phyloP scores from a whole-genome alignment of 257 asterid species.

The Gentiana macrophylla region DNA sequence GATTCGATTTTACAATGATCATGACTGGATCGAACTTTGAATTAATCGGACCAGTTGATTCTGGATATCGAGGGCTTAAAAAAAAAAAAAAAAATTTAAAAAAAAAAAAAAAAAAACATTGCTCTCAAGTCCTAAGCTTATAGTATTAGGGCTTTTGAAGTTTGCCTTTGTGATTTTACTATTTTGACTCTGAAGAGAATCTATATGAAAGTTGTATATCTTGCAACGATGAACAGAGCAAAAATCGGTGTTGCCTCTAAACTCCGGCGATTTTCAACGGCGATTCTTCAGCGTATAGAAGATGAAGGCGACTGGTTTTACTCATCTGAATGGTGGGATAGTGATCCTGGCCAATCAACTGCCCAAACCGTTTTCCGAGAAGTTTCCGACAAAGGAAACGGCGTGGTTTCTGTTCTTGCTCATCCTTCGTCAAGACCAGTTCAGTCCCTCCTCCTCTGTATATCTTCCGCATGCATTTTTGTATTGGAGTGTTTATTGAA shows the following conservation, averaged over 20 bases:
- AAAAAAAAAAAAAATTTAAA: too few species aligned
- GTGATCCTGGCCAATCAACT: conserved; percentile 7
- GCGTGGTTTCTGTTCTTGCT: conserved; percentile 62
- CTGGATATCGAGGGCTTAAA: too few species aligned
- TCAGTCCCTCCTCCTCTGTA: conserved; percentile 2
- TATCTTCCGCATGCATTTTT: not conserved
- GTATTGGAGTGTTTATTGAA: too few species aligned
- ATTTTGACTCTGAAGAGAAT: not conserved
- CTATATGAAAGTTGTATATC: not conserved
- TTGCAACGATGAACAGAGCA: conserved; percentile 4
- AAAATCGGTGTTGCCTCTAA: conserved; percentile 18
- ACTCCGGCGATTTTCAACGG: conserved; percentile 47
- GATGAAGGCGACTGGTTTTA: conserved; percentile 88
- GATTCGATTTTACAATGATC: too few species aligned
- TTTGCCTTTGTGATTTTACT: not conserved
- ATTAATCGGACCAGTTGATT: too few species aligned
- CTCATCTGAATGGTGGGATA: conserved; percentile 74
- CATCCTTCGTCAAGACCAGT: conserved; percentile 73
- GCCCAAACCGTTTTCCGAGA: conserved; percentile 46
- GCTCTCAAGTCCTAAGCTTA: too few species aligned
- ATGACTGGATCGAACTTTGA: too few species aligned
- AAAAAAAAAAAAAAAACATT: too few species aligned
- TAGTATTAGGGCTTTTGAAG: conserved; percentile 9
- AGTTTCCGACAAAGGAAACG: conserved; percentile 60
- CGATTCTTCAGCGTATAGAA: conserved; percentile 26